A percentile compares a stretch with the other conserved stretches of the same genome.
phyloP scores from a whole-genome alignment of 1,284 basidiomycete species.

The Puccinia horiana region DNA sequence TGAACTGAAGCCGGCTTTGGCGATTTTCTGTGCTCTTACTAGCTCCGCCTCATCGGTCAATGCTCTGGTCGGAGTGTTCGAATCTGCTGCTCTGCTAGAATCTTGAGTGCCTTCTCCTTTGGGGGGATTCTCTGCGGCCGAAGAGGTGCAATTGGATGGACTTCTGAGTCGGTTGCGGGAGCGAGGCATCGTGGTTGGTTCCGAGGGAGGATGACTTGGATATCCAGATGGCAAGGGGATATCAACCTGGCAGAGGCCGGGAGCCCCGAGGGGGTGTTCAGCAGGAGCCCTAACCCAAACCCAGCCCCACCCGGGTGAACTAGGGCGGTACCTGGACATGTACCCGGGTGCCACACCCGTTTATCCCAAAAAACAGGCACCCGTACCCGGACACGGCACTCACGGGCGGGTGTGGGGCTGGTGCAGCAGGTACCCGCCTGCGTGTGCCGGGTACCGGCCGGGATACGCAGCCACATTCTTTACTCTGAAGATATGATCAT shows the following conservation, averaged over 20 bases:
- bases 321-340: neutral
- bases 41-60: constrained; percentile 6
- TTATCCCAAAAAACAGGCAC: constrained; percentile 10
- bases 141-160: neutral
- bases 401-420: neutral
- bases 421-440: constrained; percentile 4
- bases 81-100: neutral
- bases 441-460: constrained; percentile 2
- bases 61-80: neutral
- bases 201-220: neutral
- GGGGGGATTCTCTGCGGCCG: neutral
- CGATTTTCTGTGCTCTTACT: neutral
- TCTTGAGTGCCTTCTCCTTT: neutral
- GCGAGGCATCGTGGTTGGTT: neutral
- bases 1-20: neutral
- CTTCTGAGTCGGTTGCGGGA: neutral
- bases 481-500: too few relatives aligned
- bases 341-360: neutral
- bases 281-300: neutral
- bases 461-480: neutral
- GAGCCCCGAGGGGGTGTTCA: too few relatives aligned
- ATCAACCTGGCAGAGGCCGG: neutral
- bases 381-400: neutral
- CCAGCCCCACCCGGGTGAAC: neutral
- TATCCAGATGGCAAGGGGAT: neutral